phyloP scores from a whole-genome alignment of 2,329 filamentous ascomycete species.

The Fusarium phyllophilum region DNA sequence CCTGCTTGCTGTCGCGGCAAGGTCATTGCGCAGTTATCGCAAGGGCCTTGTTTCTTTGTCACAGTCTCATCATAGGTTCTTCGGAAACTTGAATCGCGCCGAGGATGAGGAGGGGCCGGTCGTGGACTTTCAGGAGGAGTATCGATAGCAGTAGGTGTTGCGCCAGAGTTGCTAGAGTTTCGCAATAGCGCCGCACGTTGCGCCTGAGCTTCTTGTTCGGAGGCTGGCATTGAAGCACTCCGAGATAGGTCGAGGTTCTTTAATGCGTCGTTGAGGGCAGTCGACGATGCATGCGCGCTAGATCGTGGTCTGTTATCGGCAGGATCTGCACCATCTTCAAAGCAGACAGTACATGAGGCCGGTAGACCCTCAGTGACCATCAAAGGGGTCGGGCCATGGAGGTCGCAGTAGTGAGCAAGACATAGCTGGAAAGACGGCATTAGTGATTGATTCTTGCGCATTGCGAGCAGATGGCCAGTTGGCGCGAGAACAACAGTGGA shows the following conservation, averaged over 20 bases:
- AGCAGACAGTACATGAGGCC: conserved; percentile 68
- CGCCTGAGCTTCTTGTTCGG: conserved; percentile 57
- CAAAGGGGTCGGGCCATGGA: conserved; percentile 74
- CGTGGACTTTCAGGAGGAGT: conserved; percentile 69
- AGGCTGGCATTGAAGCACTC: conserved; percentile 55
- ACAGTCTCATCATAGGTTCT: conserved; percentile 74
- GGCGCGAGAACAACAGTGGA: conserved; percentile 7
- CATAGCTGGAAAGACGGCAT: conserved; percentile 66
- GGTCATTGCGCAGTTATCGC: conserved; percentile 75
- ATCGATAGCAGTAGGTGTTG: conserved; percentile 58
- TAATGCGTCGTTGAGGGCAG: conserved; percentile 58
- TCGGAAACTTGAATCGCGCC: conserved; percentile 68
- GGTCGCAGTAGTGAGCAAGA: conserved; percentile 76
- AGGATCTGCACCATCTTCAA: conserved; percentile 53
- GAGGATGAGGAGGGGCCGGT: conserved; percentile 51
- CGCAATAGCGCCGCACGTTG: conserved; percentile 56
- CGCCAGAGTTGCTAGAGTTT: conserved; percentile 50
- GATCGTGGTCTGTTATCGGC: conserved; percentile 53
- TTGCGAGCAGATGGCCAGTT: conserved; percentile 28
- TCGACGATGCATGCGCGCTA: conserved; percentile 51
- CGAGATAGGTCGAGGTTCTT: conserved; percentile 59
- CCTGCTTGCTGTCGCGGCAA: conserved; percentile 58
- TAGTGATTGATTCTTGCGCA: conserved; percentile 47
- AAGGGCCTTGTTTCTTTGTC: conserved; percentile 70
- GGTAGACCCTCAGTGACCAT: conserved; percentile 76